Base-by-base conservation (phyloP, 2,329 filamentous ascomycete species). In the Cordyceps cateniannulata region DNA sequence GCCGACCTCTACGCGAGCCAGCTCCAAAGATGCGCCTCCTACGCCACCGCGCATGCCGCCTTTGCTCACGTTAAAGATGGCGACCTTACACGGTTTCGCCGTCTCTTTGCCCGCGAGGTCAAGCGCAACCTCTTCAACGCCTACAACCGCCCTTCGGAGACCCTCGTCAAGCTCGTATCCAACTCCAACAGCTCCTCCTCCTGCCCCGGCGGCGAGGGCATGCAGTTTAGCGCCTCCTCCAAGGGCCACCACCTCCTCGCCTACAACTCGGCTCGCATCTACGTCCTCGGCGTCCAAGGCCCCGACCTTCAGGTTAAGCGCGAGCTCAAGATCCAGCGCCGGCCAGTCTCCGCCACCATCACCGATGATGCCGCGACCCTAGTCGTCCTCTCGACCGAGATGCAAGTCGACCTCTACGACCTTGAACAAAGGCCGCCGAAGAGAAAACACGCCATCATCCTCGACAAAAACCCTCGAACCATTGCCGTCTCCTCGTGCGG, bases 331-430 rank as follows among this genome's bases (percentile, higher is more conserved):
- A 88, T 93, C 50, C 76, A 88, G 64, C 83, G 91, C 56, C 83
- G 90, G 35, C 91, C 92, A 6, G 80, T 88, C 22, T 86, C 90
- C 5, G 86, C 89, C 16, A 90, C 91, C 58, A 88, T 96, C 64
- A 83, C 89, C 44, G 91, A 96, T 67, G 85, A 93, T 72, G 90
- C 88, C 18, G 84, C 83, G 12, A 76, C 90, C 12, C 79, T 96
- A 35, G 92, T 90, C 1, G 90, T 96, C 6, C 77, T 95, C 52
- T 91, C 91, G 27, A 90, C 84, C 6, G 88, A 91, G 65, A 89
- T 93, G 76, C 89, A 93, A 71, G 87, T 96, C 63, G 90, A 96
- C 67, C 74, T 96, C n/a, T 96, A 96, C 72, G 84, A 89, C 66
- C 79, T 96, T 25, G 77, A 78, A 3, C 72, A 80, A 59, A 76